Conservation (phyloP, 257 asterid species). For the Nicotiana benthamiana region DNA sequence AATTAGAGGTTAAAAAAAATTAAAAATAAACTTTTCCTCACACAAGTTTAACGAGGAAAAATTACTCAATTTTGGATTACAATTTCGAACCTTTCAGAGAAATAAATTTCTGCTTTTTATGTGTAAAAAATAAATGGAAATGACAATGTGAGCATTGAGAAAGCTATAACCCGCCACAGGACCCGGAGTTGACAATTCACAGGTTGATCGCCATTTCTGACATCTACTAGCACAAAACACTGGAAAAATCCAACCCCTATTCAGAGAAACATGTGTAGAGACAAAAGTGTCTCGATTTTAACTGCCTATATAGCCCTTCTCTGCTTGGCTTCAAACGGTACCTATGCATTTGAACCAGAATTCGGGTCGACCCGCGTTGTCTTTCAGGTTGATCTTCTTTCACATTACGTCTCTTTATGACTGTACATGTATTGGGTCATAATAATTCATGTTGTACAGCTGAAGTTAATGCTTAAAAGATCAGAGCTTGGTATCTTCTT, state of each 20-base stretch:
- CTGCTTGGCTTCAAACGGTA: slow-evolving; percentile 20
- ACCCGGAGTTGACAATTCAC: not conserved
- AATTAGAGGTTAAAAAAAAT: too few species aligned
- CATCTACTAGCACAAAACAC: not conserved
- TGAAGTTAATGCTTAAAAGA: not conserved
- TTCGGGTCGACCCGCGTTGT: slow-evolving; percentile 59
- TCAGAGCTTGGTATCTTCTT: not conserved
- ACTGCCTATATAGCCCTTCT: slow-evolving; percentile 18
- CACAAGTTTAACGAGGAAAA: too few species aligned
- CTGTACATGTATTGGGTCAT: not conserved
- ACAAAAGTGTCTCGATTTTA: slow-evolving; percentile 23
- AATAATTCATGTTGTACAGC: not conserved
- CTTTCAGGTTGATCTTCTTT: slow-evolving; percentile 37
- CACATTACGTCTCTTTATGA: not conserved
- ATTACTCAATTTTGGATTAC: too few species aligned
- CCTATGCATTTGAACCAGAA: slow-evolving; percentile 40
- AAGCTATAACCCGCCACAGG: not conserved
- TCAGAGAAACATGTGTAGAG: slow-evolving; percentile 33
- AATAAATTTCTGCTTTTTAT: too few species aligned
- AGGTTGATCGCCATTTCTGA: not conserved
- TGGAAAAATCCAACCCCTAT: slow-evolving; percentile 14
- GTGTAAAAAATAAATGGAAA: too few species aligned
- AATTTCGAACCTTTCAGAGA: too few species aligned
- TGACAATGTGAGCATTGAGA: not conserved
- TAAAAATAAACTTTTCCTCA: too few species aligned